phyloP scores from a whole-genome alignment of 305 asterid genomes.

The Fraxinus albicans region DNA sequence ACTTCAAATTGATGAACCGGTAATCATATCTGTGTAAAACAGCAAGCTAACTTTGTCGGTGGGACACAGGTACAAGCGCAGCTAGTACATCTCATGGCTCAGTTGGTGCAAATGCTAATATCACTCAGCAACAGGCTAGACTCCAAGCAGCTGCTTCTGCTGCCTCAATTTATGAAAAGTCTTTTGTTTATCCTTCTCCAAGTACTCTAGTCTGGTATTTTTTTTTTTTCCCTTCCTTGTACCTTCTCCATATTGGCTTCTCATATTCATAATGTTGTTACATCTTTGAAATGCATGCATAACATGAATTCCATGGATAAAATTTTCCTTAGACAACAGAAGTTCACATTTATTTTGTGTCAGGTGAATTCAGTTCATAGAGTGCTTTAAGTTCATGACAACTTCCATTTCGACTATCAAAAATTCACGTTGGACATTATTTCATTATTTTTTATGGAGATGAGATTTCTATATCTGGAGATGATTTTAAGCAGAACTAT shows the following conservation, averaged over 20 bases:
- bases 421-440: neutral
- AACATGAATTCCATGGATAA: neutral
- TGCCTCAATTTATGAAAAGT: constrained; percentile 71
- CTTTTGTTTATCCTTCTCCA: constrained; percentile 85
- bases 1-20: neutral
- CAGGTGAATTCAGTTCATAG: neutral
- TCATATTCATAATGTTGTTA: neutral
- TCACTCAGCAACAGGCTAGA: constrained; percentile 70
- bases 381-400: neutral
- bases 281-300: neutral
- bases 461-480: neutral
- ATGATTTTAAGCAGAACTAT: neutral
- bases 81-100: constrained; percentile 58
- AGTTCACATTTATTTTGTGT: neutral
- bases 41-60: constrained; percentile 1
- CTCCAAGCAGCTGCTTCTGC: constrained; percentile 88
- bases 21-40: neutral
- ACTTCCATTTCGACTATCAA: neutral
- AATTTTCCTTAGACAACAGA: neutral
- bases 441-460: neutral
- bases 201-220: constrained; percentile 53
- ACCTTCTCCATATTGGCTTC: neutral
- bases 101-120: constrained; percentile 38
- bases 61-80: constrained; percentile 45
- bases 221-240: constrained; percentile 19